Base-by-base conservation (phyloP, 1,139 yeast genomes). In the Petasospora rhodanensis region DNA sequence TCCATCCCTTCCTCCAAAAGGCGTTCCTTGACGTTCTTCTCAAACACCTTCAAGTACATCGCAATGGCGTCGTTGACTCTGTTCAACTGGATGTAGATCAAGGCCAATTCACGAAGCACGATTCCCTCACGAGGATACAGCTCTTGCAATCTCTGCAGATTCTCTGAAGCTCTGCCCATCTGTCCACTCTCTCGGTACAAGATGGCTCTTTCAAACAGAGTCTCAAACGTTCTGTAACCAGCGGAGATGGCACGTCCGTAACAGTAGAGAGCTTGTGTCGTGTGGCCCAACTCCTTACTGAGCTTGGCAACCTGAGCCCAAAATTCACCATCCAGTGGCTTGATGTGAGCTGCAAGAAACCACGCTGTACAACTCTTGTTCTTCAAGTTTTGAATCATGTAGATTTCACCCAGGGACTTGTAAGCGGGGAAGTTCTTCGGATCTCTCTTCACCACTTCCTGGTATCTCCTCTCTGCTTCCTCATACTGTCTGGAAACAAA, bases 301-400 rank as follows among this genome's bases (percentile, higher is more conserved):
- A 85, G 59, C 36, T 78, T 83, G 0, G 94, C 97, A 21, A 86
- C 86, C 29, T 72, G 76, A 21, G 77, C 76, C 97, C 97, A 91
- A 43, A 86, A 80, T 18, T 76, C 81, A 40, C 74, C 73, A 58
- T 85, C 93, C 57, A 79, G 72, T 3, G 86, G 79, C 47, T 81
- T 83, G 18, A 84, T 65, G 52, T 79, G 86, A 2, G 95, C 95
- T 1, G 95, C 96, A 23, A 82, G 60, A 37, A 85, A 68, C 84
- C 95, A 83, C 22, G 85, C 79, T 38, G 76, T 75, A 51, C 95
- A 79, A 42, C 95, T 84, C 49, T 79, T 79, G 45, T 78, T 74
- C 32, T 71, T 56, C 33, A 81, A 71, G 0, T 83, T 86, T 39
- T 76, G 76, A 35, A 75, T 70, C 39, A 78, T 74, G 47, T 83